These are phyloP conservation scores for Teratosphaeriaceae sp. DNA, from an alignment of 2,329 filamentous ascomycete genomes.

Conservation along the genomic window DNA sequence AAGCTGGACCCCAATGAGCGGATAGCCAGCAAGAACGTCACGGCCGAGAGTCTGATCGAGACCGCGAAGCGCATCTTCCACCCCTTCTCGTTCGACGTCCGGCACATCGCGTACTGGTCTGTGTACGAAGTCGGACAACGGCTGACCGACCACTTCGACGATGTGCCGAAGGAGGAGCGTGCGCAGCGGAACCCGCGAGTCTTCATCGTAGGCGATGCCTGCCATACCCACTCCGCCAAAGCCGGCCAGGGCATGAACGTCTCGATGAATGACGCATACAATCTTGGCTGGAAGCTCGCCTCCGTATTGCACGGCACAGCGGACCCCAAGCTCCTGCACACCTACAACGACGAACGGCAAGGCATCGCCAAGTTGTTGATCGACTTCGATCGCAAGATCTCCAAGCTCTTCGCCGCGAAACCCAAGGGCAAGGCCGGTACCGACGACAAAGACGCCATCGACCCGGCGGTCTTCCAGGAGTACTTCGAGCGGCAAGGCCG, in stretches of 20 bases:
- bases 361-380: slow-evolving; percentile 61
- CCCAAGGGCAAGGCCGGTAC: slow-evolving; percentile 16
- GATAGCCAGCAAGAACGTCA: slow-evolving; percentile 56
- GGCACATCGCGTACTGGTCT: slow-evolving; percentile 18
- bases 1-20: slow-evolving; percentile 39
- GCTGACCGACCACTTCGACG: slow-evolving; percentile 36
- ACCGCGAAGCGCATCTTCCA: slow-evolving; percentile 56
- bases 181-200: slow-evolving; percentile 56
- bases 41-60: slow-evolving; percentile 52
- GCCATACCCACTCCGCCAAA: slow-evolving; percentile 54
- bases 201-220: slow-evolving; percentile 69
- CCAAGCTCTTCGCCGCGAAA: slow-evolving; percentile 39
- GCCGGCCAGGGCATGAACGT: slow-evolving; percentile 71
- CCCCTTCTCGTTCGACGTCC: slow-evolving; percentile 59
- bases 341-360: slow-evolving; percentile 49
- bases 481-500: slow-evolving; percentile 26
- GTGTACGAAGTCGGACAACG: slow-evolving; percentile 73
- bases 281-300: slow-evolving; percentile 52
- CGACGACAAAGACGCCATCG: slow-evolving; percentile 22
- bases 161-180: slow-evolving; percentile 52
- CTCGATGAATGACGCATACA: slow-evolving; percentile 59
- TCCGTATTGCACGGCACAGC: slow-evolving; percentile 36
- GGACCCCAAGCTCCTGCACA: slow-evolving; percentile 37
- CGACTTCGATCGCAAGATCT: slow-evolving; percentile 44
- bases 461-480: slow-evolving; percentile 27